Evolutionary conservation across 305 asterid species (phyloP), one percentile per base, ranked within the genome.

Genomic region (Striga hermonthica): DNA sequence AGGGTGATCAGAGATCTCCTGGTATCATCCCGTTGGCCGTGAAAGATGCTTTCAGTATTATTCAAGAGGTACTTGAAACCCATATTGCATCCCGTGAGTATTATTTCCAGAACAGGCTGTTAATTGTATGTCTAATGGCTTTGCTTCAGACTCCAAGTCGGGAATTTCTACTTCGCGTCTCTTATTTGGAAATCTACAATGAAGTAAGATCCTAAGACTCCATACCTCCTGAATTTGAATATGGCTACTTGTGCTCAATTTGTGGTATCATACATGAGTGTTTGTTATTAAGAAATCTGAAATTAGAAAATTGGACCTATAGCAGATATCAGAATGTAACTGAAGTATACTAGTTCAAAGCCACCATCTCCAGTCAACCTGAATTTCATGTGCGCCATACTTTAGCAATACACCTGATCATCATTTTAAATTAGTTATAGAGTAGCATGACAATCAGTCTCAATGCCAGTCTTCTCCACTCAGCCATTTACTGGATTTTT

Each of bases 1-100:
- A 93, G 99, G 99, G 99, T 76, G 99, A 93, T 86, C 97, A 93
- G 79, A 83, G 99, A 79, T 93, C 99, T 79, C 99, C 99, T 80
- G 98, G 99, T 66, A 84, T 86, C 74, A 91, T 94, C 71, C 96
- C 99, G 6, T 76, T 94, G 87, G 95, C 99, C 56, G 98, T 94
- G 76, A 94, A 94, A 85, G 99, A 94, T 74, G 97, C 94, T 75
- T 91, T 91, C 83, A 78, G 97, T 76, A 91, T 94, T 66, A 94
- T 94, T 73, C 99, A 94, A 78, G 98, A 94, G 99, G 99, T 94
- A 94, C 72, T 70, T 81, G 66, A 66, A 52, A 62, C 72, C 28
- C 54, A 57, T 63, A 57, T 69, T 72, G 58, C 70, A 65, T 71
- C 68, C 74, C 74, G 66, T 52, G 35, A 67, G 63, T 62, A 60